A percentile compares a stretch with the other conserved stretches of the same genome.
These are phyloP conservation scores for Calonectria naviculata DNA, from an alignment of 2,329 filamentous ascomycete species.

Conservation along the genomic window DNA sequence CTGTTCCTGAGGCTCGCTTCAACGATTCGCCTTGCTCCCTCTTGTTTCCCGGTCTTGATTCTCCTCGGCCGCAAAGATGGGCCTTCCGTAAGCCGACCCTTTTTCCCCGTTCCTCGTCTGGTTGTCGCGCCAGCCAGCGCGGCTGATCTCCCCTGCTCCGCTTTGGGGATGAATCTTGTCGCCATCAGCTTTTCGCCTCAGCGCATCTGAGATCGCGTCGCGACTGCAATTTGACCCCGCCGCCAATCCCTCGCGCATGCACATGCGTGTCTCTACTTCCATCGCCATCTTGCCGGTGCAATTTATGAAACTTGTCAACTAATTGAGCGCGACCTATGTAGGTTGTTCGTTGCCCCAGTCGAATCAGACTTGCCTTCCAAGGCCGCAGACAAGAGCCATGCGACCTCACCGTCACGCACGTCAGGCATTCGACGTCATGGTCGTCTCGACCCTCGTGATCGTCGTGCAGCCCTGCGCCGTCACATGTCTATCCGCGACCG, in stretches of 20 bases:
- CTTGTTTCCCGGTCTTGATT: constrained; percentile 26
- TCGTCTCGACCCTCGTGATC: constrained; percentile 47
- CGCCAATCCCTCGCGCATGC: constrained; percentile 17
- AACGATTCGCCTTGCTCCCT: constrained; percentile 7
- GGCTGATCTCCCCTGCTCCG: constrained; percentile 29
- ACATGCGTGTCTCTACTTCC: constrained; percentile 22
- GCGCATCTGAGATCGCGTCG: constrained; percentile 29
- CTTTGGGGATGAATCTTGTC: constrained; percentile 30
- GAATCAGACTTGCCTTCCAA: constrained; percentile 56
- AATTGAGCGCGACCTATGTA: constrained; percentile 37
- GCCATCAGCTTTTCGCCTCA: constrained; percentile 30
- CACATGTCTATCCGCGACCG: constrained; percentile 41
- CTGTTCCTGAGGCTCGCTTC: constrained; percentile 11
- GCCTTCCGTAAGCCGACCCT: constrained; percentile 58
- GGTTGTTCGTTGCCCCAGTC: constrained; percentile 59
- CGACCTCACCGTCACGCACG: constrained; percentile 47
- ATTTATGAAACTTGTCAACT: constrained; percentile 23
- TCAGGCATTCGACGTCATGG: constrained; percentile 53
- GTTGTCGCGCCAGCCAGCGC: constrained; percentile 31
- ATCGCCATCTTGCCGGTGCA: constrained; percentile 23
- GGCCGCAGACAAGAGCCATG: constrained; percentile 42
- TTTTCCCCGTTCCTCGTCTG: constrained; percentile 23
- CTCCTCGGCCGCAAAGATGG: constrained; percentile 46
- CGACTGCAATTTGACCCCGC: constrained; percentile 27
- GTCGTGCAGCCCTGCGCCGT: constrained; percentile 43